These are phyloP conservation scores for Alternaria viburni DNA, from an alignment of 2,329 filamentous ascomycete genomes.

Conservation along the genomic window DNA sequence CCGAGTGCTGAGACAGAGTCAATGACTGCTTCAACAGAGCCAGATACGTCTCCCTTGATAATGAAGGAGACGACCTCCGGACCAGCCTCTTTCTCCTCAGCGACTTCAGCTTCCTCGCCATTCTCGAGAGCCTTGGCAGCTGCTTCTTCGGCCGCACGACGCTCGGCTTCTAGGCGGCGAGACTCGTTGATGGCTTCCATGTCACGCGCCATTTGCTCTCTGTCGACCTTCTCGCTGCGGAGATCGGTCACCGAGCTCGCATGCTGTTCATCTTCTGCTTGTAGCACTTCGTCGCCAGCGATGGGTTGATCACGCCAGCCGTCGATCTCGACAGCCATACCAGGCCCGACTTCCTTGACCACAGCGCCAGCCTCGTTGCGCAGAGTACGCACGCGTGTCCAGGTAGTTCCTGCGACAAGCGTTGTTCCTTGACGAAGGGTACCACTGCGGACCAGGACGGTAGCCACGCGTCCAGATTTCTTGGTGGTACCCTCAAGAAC, in stretches of 20 bases:
- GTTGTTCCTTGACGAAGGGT: slow-evolving; percentile 81
- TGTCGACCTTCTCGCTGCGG: slow-evolving; percentile 73
- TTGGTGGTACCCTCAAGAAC: slow-evolving; percentile 91
- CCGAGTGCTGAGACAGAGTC: slow-evolving; percentile 79
- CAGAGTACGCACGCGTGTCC: slow-evolving; percentile 83
- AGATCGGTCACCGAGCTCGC: slow-evolving; percentile 81
- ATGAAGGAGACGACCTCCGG: slow-evolving; percentile 75
- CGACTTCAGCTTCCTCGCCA: slow-evolving; percentile 34
- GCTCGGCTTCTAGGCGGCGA: slow-evolving; percentile 64
- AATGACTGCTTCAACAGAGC: slow-evolving; percentile 88
- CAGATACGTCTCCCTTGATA: slow-evolving; percentile 90
- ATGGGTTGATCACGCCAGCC: slow-evolving; percentile 91
- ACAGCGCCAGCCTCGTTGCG: slow-evolving; percentile 82
- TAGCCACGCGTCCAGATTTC: slow-evolving; percentile 81
- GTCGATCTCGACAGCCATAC: slow-evolving; percentile 88
- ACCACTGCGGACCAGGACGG: slow-evolving; percentile 85
- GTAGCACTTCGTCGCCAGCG: slow-evolving; percentile 86
- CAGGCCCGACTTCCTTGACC: slow-evolving; percentile 77
- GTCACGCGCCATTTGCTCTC: slow-evolving; percentile 68
- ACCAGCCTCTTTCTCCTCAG: slow-evolving; percentile 53
- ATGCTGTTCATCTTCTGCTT: slow-evolving; percentile 78
- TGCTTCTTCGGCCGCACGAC: slow-evolving; percentile 65
- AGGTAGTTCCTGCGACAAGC: slow-evolving; percentile 86
- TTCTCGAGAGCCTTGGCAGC: slow-evolving; percentile 37
- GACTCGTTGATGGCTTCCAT: slow-evolving; percentile 79